Conservation (phyloP, 306 rosid genomes). For the Echinosophora koreensis region DNA sequence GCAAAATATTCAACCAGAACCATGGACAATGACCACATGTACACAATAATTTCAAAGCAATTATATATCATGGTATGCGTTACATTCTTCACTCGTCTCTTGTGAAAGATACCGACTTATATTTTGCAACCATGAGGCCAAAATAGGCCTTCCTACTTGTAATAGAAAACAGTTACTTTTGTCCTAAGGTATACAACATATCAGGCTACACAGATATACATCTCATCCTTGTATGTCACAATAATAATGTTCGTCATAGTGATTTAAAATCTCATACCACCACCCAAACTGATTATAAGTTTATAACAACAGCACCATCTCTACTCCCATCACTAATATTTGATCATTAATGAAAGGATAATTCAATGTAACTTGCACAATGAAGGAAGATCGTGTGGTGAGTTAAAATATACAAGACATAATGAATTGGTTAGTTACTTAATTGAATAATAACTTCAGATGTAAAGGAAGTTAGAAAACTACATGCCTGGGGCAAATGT, state of each 20-base stretch:
- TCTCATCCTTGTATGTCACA: conserved; percentile 9
- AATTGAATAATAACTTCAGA: conserved; percentile 12
- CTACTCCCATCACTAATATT: neutral
- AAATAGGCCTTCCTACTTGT: neutral
- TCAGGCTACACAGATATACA: neutral
- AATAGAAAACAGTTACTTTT: neutral
- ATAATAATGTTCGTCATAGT: neutral
- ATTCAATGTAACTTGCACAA: conserved; percentile 7
- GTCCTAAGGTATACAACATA: neutral
- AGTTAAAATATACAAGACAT: neutral
- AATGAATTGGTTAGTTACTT: conserved; percentile 2
- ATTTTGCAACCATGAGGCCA: neutral
- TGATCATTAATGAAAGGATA: conserved; percentile 16
- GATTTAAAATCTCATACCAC: neutral
- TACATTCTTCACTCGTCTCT: neutral
- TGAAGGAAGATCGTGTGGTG: neutral
- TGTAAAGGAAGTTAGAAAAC: conserved; percentile 9
- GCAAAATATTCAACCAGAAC: conserved; percentile 1
- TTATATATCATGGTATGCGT: neutral
- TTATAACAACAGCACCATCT: neutral
- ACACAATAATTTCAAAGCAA: neutral
- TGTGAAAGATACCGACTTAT: no score
- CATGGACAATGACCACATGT: neutral
- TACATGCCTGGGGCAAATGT: conserved; percentile 84
- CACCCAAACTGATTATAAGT: neutral